Base-by-base conservation (phyloP, 257 asterid species). In the Paulownia fortunei region DNA sequence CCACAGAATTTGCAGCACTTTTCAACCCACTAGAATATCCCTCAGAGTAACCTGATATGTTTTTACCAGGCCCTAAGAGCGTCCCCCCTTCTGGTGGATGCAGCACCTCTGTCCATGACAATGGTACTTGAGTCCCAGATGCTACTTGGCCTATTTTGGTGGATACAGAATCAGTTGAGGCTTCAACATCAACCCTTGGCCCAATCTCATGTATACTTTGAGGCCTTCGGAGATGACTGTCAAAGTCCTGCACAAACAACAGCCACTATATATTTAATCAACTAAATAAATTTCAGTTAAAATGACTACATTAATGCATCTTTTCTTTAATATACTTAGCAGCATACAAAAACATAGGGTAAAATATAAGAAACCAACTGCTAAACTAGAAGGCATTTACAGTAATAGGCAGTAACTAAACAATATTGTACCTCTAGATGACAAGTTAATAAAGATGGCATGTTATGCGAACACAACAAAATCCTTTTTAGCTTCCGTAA, bases 131-230 rank as follows among this genome's bases (percentile, higher is more conserved):
- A 78, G 77, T 59, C 36, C 84, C 86, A 23, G 81, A 67, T 77
- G 74, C 74, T 55, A 65, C 69, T 44, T 62, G 85, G 65, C 81
- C 83, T 51, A 62, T 56, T 36, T 80, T 86, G 42, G 79, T 65
- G 13, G 89, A 82, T 27, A 82, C 52, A 62, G 88, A 84, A 80
- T 85, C 89, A 73, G 36, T 75, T 24, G 90, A 81, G 61, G 79
- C 82, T 69, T 88, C 89, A 82, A 85, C 88, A 30, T 76, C 81
- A 55, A 46, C 61, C 66, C 76, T 81, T 51, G 89, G 47, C 61
- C 69, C 87, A 58, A 34, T 42, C 30, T 68, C 82, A 74, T 64
- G 77, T 8, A 61, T 24, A 30, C 44, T 73, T 75, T 52, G 82
- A 8, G 84, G 76, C 61, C 79, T 81, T 55, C 41, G 81, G 49